Percentiles rank a stretch among this genome's conserved stretches.
Evolutionary conservation across 192 early-diverging fungal genomes (phyloP).

Genomic region (Helicostylum pulchrum): DNA sequence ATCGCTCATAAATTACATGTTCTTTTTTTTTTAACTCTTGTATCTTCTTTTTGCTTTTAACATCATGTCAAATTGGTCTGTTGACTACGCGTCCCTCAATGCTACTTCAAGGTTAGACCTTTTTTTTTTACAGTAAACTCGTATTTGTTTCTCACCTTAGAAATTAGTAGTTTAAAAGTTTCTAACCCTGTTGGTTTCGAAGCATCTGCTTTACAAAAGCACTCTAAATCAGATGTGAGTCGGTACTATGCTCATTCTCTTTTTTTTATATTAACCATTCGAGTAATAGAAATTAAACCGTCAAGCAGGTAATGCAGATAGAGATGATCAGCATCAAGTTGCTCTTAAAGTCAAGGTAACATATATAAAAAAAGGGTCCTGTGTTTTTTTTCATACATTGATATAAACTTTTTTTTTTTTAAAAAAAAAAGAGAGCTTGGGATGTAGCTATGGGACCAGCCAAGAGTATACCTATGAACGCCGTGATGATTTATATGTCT

Average conservation of each 20-base stretch:
- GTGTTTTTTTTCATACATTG: too few species aligned
- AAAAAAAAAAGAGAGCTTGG: conserved; percentile 83
- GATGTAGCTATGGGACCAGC: conserved; percentile 86
- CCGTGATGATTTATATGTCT: conserved; percentile 98
- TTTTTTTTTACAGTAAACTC: neutral
- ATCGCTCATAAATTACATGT: neutral
- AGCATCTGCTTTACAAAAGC: conserved; percentile 12
- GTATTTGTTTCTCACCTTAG: too few species aligned
- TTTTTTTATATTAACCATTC: neutral
- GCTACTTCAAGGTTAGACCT: neutral
- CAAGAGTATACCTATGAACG: conserved; percentile 95
- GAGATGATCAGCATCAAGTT: conserved; percentile 22
- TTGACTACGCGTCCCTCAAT: conserved; percentile 25
- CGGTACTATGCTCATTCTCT: neutral
- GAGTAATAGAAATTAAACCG: conserved; percentile 13
- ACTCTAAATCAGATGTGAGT: conserved; percentile 7
- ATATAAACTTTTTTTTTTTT: neutral
- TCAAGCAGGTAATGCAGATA: conserved; percentile 9
- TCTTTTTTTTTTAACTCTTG: neutral
- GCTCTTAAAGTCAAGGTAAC: conserved; percentile 30
- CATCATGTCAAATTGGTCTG: conserved; percentile 21
- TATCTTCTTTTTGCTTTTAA: neutral
- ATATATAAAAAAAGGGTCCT: neutral
- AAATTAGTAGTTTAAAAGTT: conserved; percentile 10
- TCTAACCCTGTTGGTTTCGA: conserved; percentile 29